A percentile compares a stretch with the other conserved stretches of the same genome.
phyloP scores from a whole-genome alignment of 139 green algal species.

The Chlamydomonas sp. region DNA sequence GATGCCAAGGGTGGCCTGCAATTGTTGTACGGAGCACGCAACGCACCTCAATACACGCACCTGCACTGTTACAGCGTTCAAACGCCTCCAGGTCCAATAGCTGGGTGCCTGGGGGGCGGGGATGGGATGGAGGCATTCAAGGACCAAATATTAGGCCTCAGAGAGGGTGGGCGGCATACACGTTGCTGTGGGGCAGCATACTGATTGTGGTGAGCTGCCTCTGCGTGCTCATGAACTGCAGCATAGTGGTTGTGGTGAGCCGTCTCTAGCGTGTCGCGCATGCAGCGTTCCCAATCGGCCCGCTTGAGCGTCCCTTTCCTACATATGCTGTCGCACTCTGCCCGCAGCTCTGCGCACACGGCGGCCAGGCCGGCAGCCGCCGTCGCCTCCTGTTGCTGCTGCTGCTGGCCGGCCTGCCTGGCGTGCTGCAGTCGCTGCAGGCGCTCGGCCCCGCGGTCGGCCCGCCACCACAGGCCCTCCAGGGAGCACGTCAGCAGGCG shows the following conservation, averaged over 20 bases:
- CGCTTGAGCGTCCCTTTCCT: neutral
- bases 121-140: neutral
- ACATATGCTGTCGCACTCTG: constrained; percentile 27
- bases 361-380: neutral
- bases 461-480: neutral
- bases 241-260: neutral
- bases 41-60: neutral
- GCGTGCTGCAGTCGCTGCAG: neutral
- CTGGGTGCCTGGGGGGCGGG: neutral
- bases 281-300: neutral
- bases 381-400: neutral
- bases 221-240: neutral
- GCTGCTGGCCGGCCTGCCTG: neutral
- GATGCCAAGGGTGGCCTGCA: too few species aligned
- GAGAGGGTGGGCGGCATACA: neutral
- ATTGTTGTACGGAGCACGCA: too few species aligned
- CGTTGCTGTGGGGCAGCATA: neutral
- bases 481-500: neutral
- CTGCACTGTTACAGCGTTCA: constrained; percentile 15
- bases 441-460: neutral
- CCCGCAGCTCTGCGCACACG: neutral
- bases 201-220: neutral
- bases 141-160: neutral
- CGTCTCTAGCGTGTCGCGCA: neutral
- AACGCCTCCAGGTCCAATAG: constrained; percentile 29